These are phyloP conservation scores for Setaria viridis DNA, from an alignment of 202 grass and related monocot species.

Conservation along the genomic window DNA sequence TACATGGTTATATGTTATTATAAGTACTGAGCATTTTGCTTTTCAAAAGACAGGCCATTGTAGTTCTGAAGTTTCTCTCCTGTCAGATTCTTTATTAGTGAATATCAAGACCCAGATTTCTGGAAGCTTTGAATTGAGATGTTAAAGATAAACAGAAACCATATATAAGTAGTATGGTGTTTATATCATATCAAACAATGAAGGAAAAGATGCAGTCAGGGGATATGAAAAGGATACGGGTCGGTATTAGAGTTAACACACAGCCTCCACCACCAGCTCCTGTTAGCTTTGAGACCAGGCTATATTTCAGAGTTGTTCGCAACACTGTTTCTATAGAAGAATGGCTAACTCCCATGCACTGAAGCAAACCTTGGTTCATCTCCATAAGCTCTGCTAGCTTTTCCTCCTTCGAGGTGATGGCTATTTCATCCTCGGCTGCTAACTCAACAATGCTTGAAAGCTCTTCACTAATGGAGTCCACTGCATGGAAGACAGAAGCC, in stretches of 20 bases:
- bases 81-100: slow-evolving; percentile 13
- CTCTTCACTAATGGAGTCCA: slow-evolving; percentile 82
- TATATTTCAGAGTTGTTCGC: slow-evolving; percentile 67
- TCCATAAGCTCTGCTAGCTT: slow-evolving; percentile 89
- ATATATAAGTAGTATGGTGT: neutral
- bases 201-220: slow-evolving; percentile 26
- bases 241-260: slow-evolving; percentile 88
- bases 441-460: slow-evolving; percentile 70
- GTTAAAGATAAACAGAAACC: neutral
- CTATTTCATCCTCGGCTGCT: slow-evolving; percentile 59
- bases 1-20: slow-evolving; percentile 4
- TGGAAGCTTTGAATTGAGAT: slow-evolving; percentile 9
- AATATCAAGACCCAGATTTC: neutral
- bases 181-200: slow-evolving; percentile 7
- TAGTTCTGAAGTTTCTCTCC: neutral
- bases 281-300: slow-evolving; percentile 91
- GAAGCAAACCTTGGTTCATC: slow-evolving; percentile 93
- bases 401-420: slow-evolving; percentile 75
- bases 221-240: slow-evolving; percentile 71
- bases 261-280: slow-evolving; percentile 98
- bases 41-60: neutral
- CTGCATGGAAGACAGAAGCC: slow-evolving; percentile 70
- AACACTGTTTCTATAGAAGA: slow-evolving; percentile 81
- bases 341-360: slow-evolving; percentile 91
- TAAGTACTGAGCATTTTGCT: neutral